These are phyloP conservation scores for Colletotrichum noveboracense DNA, from an alignment of 2,329 filamentous ascomycete species.

Conservation along the genomic window DNA sequence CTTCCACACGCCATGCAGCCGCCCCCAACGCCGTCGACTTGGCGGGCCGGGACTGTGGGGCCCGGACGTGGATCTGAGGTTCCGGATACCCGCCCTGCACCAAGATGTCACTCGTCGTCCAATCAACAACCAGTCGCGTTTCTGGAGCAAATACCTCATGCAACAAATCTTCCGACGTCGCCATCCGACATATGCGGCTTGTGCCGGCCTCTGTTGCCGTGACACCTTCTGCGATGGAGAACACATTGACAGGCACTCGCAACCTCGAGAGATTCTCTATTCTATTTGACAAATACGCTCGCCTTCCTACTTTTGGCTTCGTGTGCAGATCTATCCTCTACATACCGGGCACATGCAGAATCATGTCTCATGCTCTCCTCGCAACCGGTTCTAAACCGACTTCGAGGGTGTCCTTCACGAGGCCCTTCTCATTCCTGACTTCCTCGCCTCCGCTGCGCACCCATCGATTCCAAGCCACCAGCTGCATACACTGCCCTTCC, in stretches of 20 bases:
- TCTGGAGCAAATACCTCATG: neutral
- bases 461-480: constrained; percentile 43
- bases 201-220: neutral
- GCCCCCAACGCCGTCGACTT: constrained; percentile 3
- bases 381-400: constrained; percentile 16
- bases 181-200: neutral
- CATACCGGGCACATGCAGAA: neutral
- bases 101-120: neutral
- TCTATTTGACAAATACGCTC: neutral
- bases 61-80: neutral
- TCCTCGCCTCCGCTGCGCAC: constrained; percentile 3
- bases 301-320: neutral
- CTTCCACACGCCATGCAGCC: neutral
- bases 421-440: neutral
- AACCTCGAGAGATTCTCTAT: neutral
- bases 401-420: constrained; percentile 14
- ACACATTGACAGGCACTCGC: neutral
- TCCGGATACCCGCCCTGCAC: neutral
- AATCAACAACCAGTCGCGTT: neutral
- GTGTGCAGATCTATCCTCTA: neutral
- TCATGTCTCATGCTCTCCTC: neutral
- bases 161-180: neutral
- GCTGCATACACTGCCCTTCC: constrained; percentile 45
- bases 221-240: neutral
- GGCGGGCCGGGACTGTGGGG: neutral